Conservation (phyloP, 371 early-diverging fungal species). For the Syncephalastrum sp. region DNA sequence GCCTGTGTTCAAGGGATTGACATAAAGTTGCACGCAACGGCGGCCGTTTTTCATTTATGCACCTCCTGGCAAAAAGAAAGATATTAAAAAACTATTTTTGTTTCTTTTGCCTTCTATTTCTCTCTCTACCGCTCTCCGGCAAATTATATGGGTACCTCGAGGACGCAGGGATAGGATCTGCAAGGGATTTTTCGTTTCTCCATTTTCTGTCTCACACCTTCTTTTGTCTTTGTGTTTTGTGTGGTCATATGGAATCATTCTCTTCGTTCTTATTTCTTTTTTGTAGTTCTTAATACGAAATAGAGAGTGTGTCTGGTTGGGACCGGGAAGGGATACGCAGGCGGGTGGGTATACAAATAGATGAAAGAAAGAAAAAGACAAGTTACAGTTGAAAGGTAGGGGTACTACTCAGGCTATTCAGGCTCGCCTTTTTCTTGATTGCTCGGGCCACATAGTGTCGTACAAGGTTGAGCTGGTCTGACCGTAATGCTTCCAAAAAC, state of each 20-base stretch:
- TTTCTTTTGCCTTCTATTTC: slow-evolving; percentile 1
- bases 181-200: no score
- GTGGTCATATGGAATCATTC: no score
- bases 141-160: no score
- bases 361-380: not conserved
- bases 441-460: slow-evolving; percentile 46
- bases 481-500: slow-evolving; percentile 39
- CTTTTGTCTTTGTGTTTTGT: no score
- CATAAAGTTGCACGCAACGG: no score
- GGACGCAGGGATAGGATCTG: no score
- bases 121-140: not conserved
- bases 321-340: not conserved
- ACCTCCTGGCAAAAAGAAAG: no score
- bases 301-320: slow-evolving; percentile 5
- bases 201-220: no score
- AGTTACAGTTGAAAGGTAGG: slow-evolving; percentile 13
- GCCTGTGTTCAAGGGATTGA: no score
- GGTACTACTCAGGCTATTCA: slow-evolving; percentile 33
- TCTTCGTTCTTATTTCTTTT: no score
- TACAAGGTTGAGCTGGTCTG: slow-evolving; percentile 44
- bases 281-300: not conserved
- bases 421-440: slow-evolving; percentile 36
- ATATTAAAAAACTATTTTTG: slow-evolving; percentile 1
- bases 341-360: not conserved
- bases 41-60: no score